Base-by-base conservation (phyloP, 805 yeast genomes). In the Teunomyces lycoperdinae region DNA sequence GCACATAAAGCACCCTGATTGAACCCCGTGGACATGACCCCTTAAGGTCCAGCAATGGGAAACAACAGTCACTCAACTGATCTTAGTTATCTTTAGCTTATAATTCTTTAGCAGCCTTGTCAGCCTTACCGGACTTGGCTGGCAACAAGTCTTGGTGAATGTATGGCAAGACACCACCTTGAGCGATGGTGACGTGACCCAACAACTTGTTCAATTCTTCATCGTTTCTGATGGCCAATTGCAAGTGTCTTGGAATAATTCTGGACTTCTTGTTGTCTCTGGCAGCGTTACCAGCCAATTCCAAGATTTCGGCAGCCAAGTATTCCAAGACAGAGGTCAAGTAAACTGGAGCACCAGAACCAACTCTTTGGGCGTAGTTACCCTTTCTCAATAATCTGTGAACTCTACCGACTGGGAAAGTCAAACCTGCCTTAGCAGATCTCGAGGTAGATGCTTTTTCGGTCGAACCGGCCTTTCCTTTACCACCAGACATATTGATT, bases 401-500 rank as follows among this genome's bases (percentile, higher is more conserved):
- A 62, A 92, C 94, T 85, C 98, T 91, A 76, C 98, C 98, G 61
- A 92, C 98, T 79, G 98, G 98, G 95, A 92, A 92, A 65, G 96
- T 89, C 70, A 92, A 84, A 75, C 97, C 98, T 70, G 98, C 97
- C 82, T 90, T 92, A 57, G 97, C 85, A 62, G 98, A 92, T 85
- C 98, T 89, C 49, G 97, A 87, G 80, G 92, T 94, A 69, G 97
- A 86, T 66, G 96, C 90, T 79, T 92, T 92, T 72, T 89, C 91
- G 64, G 49, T 42, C 16, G 95, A 76, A 68, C 96, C 95, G 70
- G 97, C 96, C 79, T 91, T 91, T 65, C 89, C 89, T 79, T 85
- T 84, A 67, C 89, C 89, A 67, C 89, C 87, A 60, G 92, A 85
- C 94, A 87, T 87, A 74, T 35, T 58, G 40, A 38, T 46, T 58